Evolutionary conservation across 1,284 basidiomycete species (phyloP), one percentile per base, ranked within the genome.

Genomic region (Ustanciosporium gigantosporum): DNA sequence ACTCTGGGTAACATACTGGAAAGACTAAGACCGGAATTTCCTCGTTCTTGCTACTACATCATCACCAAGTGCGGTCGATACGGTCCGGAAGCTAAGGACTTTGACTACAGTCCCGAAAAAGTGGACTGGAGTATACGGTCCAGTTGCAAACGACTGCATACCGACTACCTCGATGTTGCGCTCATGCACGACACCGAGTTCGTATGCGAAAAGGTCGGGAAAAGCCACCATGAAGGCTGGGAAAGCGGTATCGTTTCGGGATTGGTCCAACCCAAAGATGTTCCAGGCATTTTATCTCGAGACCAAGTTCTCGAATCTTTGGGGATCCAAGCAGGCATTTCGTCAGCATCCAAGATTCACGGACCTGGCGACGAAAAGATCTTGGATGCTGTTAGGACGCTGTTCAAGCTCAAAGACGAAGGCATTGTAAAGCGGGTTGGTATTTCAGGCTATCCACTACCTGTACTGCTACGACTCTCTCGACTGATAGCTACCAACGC

Each of bases 151-250:
- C 83, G 91, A 19, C 77, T 97, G 46, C 83, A 87, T 40, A 94
- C 91, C 7, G 79, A 82, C 4, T 74, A 71, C 34, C 35, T 75
- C 38, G 78, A 78, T 45, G 65, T 57, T 1, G 60, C 68, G 74
- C 78, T 91, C 70, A 81, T 96, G 27, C 94, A 98, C 76, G 94
- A 97, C 77, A 84, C 89, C 50, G 94, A 98, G 80, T 96, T 88
- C 71, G 85, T 95, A 11, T 84, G 84, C 20, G 83, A 85, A 2
- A 76, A 81, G 37, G 81, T 86, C 36, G 77, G 81, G 20, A 83
- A 85, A 0, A 65, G 61, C 44, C 56, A 65, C 24, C 39, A 56
- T 29, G 44, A 31, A 3, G 61, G 61, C 0, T 65, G 61, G 61
- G 56, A 60, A 36, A 55, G 50, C 19, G 56, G 56, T 8, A 37